Evolutionary conservation across 495 filamentous ascomycete species (phyloP).

Genomic region (Cercophora scortea): DNA sequence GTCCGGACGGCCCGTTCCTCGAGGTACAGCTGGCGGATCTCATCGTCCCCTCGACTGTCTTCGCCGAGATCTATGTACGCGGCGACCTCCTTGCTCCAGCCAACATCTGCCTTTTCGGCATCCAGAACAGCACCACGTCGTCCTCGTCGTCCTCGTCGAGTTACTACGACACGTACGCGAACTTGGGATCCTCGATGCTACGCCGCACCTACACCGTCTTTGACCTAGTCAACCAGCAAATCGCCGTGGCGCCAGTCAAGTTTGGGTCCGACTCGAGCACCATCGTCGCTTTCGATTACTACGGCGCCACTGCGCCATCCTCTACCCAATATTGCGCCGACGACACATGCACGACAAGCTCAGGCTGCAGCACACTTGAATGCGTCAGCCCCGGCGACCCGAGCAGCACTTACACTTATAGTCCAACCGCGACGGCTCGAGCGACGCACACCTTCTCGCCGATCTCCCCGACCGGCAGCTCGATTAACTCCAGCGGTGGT

Average conservation of each 20-base stretch:
- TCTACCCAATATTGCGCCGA: constrained; percentile 9
- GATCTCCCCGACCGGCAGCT: too few relatives aligned
- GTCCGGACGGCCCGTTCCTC: constrained; percentile 46
- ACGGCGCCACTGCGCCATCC: constrained; percentile 21
- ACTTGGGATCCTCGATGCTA: constrained; percentile 77
- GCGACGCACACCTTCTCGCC: too few relatives aligned
- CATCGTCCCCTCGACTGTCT: constrained; percentile 37
- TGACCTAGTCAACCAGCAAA: constrained; percentile 67
- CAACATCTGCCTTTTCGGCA: constrained; percentile 55
- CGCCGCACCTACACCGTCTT: constrained; percentile 80
- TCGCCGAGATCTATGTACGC: not conserved
- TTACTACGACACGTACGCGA: constrained; percentile 25
- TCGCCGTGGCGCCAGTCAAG: constrained; percentile 65
- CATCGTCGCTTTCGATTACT: constrained; percentile 19
- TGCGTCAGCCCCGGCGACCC: too few relatives aligned
- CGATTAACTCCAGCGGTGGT: too few relatives aligned
- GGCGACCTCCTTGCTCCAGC: not conserved
- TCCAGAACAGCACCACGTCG: constrained; percentile 27
- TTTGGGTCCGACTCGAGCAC: constrained; percentile 49
- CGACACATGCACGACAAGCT: not conserved
- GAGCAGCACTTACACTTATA: too few relatives aligned
- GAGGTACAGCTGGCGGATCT: constrained; percentile 59
- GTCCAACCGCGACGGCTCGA: too few relatives aligned
- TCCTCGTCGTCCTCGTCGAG: constrained; percentile 19
- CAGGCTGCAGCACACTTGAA: too few relatives aligned